Conservation (phyloP, 2,329 filamentous ascomycete genomes). For the Fusarium begoniae region DNA sequence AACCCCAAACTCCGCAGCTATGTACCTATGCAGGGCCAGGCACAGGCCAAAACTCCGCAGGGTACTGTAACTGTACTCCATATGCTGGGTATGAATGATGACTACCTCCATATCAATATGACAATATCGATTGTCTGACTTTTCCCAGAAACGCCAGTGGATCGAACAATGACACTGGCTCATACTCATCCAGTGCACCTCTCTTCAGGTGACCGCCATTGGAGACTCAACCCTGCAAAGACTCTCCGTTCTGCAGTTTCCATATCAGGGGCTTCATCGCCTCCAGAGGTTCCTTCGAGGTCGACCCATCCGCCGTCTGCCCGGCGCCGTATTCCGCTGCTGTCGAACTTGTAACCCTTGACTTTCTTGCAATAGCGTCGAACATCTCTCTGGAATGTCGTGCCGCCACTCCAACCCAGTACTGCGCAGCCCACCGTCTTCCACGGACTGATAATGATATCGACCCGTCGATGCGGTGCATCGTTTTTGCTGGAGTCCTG, state of each 20-base stretch:
- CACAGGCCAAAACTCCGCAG: conserved; percentile 29
- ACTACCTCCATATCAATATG: neutral
- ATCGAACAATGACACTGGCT: neutral
- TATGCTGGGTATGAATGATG: neutral
- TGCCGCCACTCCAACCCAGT: conserved; percentile 87
- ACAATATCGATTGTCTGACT: neutral
- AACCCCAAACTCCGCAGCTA: conserved; percentile 30
- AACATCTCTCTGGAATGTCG: conserved; percentile 89
- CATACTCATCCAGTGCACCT: conserved; percentile 69
- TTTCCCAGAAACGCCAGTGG: neutral
- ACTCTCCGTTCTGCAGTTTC: conserved; percentile 81
- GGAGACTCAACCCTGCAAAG: conserved; percentile 78
- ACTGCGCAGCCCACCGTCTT: conserved; percentile 88
- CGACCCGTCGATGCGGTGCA: conserved; percentile 78
- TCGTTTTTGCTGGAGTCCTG: conserved; percentile 55
- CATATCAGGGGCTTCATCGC: conserved; percentile 66
- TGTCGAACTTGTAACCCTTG: conserved; percentile 86
- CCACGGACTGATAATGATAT: conserved; percentile 93
- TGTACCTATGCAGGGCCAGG: conserved; percentile 7
- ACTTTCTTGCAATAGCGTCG: conserved; percentile 79
- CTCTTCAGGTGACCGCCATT: conserved; percentile 72
- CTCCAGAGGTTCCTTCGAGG: conserved; percentile 61
- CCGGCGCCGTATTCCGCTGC: conserved; percentile 80
- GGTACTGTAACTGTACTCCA: neutral
- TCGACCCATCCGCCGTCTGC: conserved; percentile 75